phyloP scores from a whole-genome alignment of 306 rosid species.

The Ochetophila trinervis region DNA sequence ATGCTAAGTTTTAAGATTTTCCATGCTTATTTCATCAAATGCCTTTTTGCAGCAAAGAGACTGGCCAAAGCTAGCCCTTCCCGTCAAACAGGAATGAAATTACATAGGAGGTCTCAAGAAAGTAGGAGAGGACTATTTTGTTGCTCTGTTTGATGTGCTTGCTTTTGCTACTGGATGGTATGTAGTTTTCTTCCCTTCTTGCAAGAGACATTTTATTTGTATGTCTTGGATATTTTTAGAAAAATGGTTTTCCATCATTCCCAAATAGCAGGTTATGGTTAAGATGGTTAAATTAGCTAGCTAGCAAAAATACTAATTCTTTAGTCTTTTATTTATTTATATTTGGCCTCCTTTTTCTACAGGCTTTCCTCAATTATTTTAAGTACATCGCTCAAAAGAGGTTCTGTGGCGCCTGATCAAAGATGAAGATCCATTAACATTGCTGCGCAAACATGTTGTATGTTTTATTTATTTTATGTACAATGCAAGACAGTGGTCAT shows the following conservation, averaged over 20 bases:
- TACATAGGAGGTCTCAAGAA: slow-evolving; percentile 51
- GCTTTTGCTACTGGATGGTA: slow-evolving; percentile 15
- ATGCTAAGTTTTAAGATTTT: too few species aligned
- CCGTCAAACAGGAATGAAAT: slow-evolving; percentile 58
- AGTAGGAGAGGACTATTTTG: slow-evolving; percentile 56
- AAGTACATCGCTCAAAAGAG: not conserved
- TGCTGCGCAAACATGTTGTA: slow-evolving; percentile 5
- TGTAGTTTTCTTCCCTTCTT: not conserved
- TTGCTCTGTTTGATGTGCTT: slow-evolving; percentile 40
- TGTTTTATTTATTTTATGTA: slow-evolving; percentile 1
- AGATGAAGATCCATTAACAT: slow-evolving; percentile 1
- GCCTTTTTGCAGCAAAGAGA: slow-evolving; percentile 57
- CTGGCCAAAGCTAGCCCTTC: slow-evolving; percentile 70
- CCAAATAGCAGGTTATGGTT: too few species aligned
- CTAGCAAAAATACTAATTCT: not conserved
- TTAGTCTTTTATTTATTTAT: not conserved
- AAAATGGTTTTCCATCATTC: too few species aligned
- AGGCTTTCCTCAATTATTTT: slow-evolving; percentile 10
- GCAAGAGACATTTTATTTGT: not conserved
- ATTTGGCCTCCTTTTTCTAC: slow-evolving; percentile 1
- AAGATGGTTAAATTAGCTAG: too few species aligned
- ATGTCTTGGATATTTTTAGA: too few species aligned
- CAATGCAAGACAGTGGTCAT: not conserved
- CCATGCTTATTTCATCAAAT: not conserved
- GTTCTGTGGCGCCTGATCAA: not conserved